Conservation (phyloP, 2,329 filamentous ascomycete genomes). For the Cladosporium sp. region DNA sequence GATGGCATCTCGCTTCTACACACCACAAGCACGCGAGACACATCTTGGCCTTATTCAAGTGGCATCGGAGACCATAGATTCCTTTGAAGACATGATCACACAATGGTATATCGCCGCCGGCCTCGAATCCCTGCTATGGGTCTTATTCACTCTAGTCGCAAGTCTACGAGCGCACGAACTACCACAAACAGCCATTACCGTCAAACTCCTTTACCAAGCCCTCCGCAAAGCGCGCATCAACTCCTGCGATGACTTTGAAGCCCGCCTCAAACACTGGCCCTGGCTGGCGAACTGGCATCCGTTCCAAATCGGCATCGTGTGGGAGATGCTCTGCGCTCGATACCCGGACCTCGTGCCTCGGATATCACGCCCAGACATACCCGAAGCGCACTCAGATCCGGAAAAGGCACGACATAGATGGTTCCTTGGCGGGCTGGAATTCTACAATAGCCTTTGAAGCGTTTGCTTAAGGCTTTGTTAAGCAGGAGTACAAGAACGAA, state of each 20-base stretch:
- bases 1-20: conserved; percentile 11
- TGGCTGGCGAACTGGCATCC: conserved; percentile 9
- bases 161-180: conserved; percentile 8
- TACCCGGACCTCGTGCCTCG: conserved; percentile 8
- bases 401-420: conserved; percentile 7
- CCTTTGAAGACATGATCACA: conserved; percentile 9
- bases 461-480: too few relatives aligned
- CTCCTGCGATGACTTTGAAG: conserved; percentile 1
- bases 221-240: conserved; percentile 8
- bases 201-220: conserved; percentile 5
- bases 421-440: conserved; percentile 8
- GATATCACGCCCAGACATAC: background rate
- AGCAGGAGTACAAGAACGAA: too few relatives aligned
- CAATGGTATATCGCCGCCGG: conserved; percentile 11
- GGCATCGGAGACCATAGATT: background rate
- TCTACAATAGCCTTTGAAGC: conserved; percentile 6
- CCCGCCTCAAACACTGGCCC: background rate
- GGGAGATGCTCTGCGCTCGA: conserved; percentile 4
- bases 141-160: background rate
- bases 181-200: background rate
- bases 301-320: background rate
- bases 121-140: conserved; percentile 2
- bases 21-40: conserved; percentile 6
- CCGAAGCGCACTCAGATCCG: background rate
- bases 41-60: conserved; percentile 2